These are phyloP conservation scores for Dothideomycetes sp. DNA, from an alignment of 2,329 filamentous ascomycete genomes.

Conservation along the genomic window DNA sequence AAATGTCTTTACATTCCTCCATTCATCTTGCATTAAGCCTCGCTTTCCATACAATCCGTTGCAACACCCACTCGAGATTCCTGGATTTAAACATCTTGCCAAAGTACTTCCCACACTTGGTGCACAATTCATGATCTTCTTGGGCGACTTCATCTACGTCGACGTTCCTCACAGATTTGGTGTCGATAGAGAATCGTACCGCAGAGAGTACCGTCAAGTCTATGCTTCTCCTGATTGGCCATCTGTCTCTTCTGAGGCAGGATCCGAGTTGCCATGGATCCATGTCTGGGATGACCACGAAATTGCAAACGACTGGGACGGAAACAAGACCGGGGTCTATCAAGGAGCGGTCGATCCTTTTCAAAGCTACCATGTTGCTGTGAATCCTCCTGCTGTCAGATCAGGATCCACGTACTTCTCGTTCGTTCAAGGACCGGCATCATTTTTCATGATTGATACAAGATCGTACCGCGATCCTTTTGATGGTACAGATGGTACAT, in stretches of 20 bases:
- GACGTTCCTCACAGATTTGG: slow-evolving; percentile 80
- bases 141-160: slow-evolving; percentile 82
- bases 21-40: slow-evolving; percentile 85
- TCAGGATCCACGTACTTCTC: slow-evolving; percentile 69
- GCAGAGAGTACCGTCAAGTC: slow-evolving; percentile 87
- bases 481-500: slow-evolving; percentile 46
- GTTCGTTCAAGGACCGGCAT: slow-evolving; percentile 80
- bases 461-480: slow-evolving; percentile 69
- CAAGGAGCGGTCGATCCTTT: slow-evolving; percentile 72
- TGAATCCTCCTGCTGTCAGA: slow-evolving; percentile 63
- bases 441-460: slow-evolving; percentile 92
- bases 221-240: slow-evolving; percentile 92
- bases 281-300: slow-evolving; percentile 96
- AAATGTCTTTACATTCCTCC: slow-evolving; percentile 73
- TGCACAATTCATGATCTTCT: slow-evolving; percentile 60
- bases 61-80: slow-evolving; percentile 72
- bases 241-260: slow-evolving; percentile 7
- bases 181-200: slow-evolving; percentile 61
- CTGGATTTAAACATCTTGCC: slow-evolving; percentile 67
- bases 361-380: slow-evolving; percentile 70
- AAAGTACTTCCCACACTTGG: slow-evolving; percentile 59
- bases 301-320: slow-evolving; percentile 86
- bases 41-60: slow-evolving; percentile 80
- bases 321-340: slow-evolving; percentile 72
- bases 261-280: slow-evolving; percentile 67